Percentiles rank a stretch among this genome's conserved stretches.
Evolutionary conservation across 2,329 filamentous ascomycete species (phyloP).

Genomic region (Berkeleyomyces rouxiae): DNA sequence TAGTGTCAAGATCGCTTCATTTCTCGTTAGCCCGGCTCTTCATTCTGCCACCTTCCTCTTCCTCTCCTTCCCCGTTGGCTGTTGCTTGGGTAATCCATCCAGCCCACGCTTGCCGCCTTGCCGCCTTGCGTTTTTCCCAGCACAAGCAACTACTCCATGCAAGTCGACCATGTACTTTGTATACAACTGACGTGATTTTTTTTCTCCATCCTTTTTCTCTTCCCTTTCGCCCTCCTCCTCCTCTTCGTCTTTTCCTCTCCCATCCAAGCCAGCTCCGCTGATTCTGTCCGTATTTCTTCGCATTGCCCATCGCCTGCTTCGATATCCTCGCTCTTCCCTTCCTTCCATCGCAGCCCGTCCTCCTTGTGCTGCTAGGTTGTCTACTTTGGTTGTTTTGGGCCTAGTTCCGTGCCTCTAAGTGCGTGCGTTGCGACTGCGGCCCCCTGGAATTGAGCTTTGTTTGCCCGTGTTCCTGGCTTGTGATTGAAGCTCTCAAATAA

Average conservation of each 20-base stretch:
- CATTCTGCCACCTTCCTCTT: background rate
- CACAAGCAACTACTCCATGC: no score
- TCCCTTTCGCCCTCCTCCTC: background rate
- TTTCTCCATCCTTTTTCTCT: background rate
- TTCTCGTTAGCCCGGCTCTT: background rate
- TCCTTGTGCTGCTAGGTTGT: background rate
- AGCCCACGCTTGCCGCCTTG: no score
- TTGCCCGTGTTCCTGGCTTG: background rate
- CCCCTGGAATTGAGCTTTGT: background rate
- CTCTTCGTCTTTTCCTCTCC: background rate
- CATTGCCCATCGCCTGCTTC: background rate
- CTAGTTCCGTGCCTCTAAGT: background rate
- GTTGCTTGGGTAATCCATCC: background rate
- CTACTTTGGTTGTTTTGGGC: background rate
- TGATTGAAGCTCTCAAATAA: background rate
- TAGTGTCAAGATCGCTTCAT: no score
- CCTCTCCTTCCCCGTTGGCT: background rate
- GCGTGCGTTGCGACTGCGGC: background rate
- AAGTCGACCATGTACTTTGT: background rate
- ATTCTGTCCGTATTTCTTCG: background rate
- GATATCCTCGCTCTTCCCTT: background rate
- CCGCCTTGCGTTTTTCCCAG: no score
- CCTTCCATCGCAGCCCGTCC: background rate
- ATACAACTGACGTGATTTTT: slow-evolving; percentile 1
- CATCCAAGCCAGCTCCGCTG: background rate